Conservation (phyloP, 176 grass and related monocot species). For the Panicum miliaceum region DNA sequence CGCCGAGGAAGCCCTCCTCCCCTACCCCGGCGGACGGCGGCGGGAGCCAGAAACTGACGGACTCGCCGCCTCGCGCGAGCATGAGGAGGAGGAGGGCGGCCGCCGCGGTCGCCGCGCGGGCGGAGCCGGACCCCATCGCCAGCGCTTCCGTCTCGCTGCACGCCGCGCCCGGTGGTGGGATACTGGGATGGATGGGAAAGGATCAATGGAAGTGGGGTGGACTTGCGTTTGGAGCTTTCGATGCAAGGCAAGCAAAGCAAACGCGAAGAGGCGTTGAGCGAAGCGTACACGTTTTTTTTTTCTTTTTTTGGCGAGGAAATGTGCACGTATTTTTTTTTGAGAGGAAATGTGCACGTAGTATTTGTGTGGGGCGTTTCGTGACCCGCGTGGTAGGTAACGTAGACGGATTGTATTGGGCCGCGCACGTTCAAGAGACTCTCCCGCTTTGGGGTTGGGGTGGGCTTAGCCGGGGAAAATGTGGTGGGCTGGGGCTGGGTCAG, state of each 20-base stretch:
- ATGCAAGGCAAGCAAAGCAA: constrained; percentile 29
- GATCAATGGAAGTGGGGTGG: not conserved
- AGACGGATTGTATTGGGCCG: no score
- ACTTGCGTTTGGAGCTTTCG: not conserved
- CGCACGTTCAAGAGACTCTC: no score
- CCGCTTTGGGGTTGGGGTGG: no score
- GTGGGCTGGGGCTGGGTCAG: not conserved
- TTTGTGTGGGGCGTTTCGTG: not conserved
- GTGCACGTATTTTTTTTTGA: not conserved
- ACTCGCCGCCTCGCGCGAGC: constrained; percentile 39
- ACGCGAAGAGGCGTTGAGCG: not conserved
- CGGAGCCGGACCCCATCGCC: constrained; percentile 44
- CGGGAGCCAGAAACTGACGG: constrained; percentile 54
- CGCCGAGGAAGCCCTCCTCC: constrained; percentile 26
- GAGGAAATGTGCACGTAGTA: not conserved
- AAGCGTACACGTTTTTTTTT: not conserved
- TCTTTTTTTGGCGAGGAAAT: not conserved
- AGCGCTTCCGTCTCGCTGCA: not conserved
- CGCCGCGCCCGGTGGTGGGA: not conserved
- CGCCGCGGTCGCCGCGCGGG: not conserved
- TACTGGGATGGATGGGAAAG: not conserved
- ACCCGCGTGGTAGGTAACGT: not conserved
- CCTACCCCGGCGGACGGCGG: constrained; percentile 28
- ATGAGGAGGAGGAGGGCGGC: constrained; percentile 19
- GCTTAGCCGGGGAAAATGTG: no score